Base-by-base conservation (phyloP, 2,329 filamentous ascomycete genomes). In the Neonectria coccinea region DNA sequence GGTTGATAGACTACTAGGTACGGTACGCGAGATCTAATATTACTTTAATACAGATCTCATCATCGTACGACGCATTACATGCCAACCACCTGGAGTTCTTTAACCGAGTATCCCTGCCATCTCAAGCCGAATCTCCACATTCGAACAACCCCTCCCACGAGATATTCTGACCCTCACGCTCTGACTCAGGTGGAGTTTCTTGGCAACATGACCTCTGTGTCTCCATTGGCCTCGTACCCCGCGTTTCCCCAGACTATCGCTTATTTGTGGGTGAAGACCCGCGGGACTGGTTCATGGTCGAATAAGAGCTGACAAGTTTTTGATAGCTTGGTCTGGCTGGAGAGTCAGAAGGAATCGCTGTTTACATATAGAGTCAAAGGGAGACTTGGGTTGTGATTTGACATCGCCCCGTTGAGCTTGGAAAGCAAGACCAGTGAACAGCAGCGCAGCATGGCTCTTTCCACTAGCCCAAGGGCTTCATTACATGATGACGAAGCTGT, bases 131-230 rank as follows among this genome's bases (percentile, higher is more conserved):
- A 16, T 16, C 33, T 48, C 22, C 22, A 48, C 33, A 36, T 16
- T 48, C 14, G 22, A 14, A 25, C 14, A 2, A 27, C 45, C 45
- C 44, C 45, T 27, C 14, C 16, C 45, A 14, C 25, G 45, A 16
- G 45, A 16, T 25, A 48, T 48, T 29, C 25, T 48, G 45, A 48
- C 45, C 29, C 45, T 14, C 8, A 5, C 22, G 27, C 45, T n/a
- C 25, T 48, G 45, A 48, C 45, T 48, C 45, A 5, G 45, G 45
- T 29, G 45, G 45, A 25, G 22, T 27, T 48, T 48, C 45, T 48
- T 48, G 45, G 45, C 45, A 27, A 29, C 25, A n/a, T 12, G 4
- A 25, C 7, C 9, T 29, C n/a, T 12, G 45, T n/a, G 9, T 27
- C 12, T 16, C 11, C 12, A 48, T 48, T 48, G 45, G 45, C 45